phyloP scores from a whole-genome alignment of 2,329 filamentous ascomycete species.

The Truncatella angustata region DNA sequence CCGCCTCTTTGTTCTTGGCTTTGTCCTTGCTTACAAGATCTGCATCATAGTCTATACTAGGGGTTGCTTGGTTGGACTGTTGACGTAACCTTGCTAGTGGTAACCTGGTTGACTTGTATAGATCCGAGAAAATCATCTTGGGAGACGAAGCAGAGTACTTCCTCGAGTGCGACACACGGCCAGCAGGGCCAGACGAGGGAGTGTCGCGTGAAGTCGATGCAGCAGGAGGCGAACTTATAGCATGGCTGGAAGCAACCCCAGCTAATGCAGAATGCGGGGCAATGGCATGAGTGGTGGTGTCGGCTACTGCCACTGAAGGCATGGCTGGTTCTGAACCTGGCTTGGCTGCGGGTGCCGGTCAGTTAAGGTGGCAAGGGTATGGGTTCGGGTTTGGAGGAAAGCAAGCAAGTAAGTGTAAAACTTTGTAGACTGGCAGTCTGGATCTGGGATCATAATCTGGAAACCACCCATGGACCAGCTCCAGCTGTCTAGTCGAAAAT shows the following conservation, averaged over 20 bases:
- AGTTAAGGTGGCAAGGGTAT: neutral
- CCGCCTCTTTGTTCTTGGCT: conserved; percentile 60
- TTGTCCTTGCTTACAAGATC: conserved; percentile 64
- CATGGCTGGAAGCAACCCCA: conserved; percentile 10
- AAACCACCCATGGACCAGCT: no score
- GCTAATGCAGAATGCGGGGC: conserved; percentile 14
- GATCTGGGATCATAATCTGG: no score
- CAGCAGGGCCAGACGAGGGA: neutral
- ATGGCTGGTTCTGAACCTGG: neutral
- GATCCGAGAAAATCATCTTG: conserved; percentile 58
- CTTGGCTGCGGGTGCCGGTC: neutral
- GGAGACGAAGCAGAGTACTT: conserved; percentile 18
- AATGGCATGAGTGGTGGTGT: conserved; percentile 11
- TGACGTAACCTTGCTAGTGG: conserved; percentile 52
- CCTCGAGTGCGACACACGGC: conserved; percentile 11
- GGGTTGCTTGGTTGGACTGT: conserved; percentile 26
- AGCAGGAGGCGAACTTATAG: conserved; percentile 7
- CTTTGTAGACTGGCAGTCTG: neutral
- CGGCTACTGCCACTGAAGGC: neutral
- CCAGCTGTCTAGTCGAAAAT: no score
- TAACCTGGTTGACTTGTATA: conserved; percentile 55
- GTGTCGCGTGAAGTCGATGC: neutral
- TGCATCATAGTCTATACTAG: conserved; percentile 49
- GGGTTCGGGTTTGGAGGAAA: neutral
- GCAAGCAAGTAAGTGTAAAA: neutral